Conservation (phyloP, 306 rosid genomes). For the Casuarina equisetifolia region DNA sequence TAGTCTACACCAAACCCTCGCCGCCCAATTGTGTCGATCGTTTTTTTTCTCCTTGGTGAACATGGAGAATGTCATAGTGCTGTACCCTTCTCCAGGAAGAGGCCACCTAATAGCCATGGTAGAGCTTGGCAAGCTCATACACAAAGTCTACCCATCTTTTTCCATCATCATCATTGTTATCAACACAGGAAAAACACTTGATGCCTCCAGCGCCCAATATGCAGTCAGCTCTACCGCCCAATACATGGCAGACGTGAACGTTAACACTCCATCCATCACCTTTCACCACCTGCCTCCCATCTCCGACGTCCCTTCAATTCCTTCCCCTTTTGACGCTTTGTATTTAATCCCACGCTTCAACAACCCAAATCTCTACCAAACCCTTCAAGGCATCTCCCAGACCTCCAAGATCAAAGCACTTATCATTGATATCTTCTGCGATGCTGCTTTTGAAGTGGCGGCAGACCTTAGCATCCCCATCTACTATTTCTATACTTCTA, state of each 20-base stretch:
- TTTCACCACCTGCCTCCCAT: no score
- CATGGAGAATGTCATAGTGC: conserved; percentile 20
- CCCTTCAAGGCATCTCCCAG: neutral
- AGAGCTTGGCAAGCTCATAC: no score
- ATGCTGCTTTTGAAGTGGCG: no score
- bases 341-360: no score
- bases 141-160: neutral
- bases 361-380: neutral
- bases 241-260: conserved; percentile 3
- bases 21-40: no score
- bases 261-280: neutral
- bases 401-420: neutral
- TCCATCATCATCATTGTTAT: neutral
- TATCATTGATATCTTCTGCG: neutral
- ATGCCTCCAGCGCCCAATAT: neutral
- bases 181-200: neutral
- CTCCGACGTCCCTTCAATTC: no score
- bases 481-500: neutral
- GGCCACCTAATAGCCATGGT: no score
- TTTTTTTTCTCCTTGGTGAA: neutral
- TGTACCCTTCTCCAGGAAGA: conserved; percentile 25
- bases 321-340: no score
- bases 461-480: no score
- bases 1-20: no score
- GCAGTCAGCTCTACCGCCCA: neutral